Base-by-base conservation (phyloP, 192 early-diverging fungal genomes). In the Chytriomyces confervae region DNA sequence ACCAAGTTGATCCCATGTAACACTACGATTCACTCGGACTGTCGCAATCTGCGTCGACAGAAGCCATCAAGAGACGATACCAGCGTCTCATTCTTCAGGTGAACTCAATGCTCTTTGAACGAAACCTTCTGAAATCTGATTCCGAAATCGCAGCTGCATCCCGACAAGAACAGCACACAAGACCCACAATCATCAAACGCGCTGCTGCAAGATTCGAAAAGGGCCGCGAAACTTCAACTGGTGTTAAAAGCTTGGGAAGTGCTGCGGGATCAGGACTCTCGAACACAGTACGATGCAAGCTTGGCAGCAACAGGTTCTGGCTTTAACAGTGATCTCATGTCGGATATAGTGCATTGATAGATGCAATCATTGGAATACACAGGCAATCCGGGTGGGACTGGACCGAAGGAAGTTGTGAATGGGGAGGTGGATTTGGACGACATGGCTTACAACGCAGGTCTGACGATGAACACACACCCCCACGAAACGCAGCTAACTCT, bases 181-280 rank as follows among this genome's bases (percentile, higher is more conserved):
- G 18, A 48, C 45, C 11, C 51, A 50, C 46, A 20, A 11, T 7
- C 7, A 7, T 63, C 72, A 63, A 47, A 7, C 8, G 7, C 48
- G 44, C 16, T 18, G 29, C 11, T n/a, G n/a, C n/a, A 51, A 6
- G 24, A 6, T 11, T 11, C 18, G 6, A 46, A 44, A 13, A 44
- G 44, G 47, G 57, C 16, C n/a, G 7, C 9, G 29, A 24, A 63
- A 23, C 72, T 74, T 23, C 72, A 74, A 20, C 36, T 63, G 8
- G 72, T 74, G 7, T 62, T 74, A 44, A 74, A 74, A 48, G 72
- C 72, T 7, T 74, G 53, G 60, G 72, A 74, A 74, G 61, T 74
- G 11, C 43, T 74, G 43, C 57, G 62, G 48, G 20, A 61, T 62
- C 61, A 53, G 5, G 72, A 61, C 8, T 29, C 61, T 6, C 16